Evolutionary conservation across 225 moss, liverwort and hornwort species (phyloP), one percentile per base, ranked within the genome.

Genomic region (Climacium dendroides): DNA sequence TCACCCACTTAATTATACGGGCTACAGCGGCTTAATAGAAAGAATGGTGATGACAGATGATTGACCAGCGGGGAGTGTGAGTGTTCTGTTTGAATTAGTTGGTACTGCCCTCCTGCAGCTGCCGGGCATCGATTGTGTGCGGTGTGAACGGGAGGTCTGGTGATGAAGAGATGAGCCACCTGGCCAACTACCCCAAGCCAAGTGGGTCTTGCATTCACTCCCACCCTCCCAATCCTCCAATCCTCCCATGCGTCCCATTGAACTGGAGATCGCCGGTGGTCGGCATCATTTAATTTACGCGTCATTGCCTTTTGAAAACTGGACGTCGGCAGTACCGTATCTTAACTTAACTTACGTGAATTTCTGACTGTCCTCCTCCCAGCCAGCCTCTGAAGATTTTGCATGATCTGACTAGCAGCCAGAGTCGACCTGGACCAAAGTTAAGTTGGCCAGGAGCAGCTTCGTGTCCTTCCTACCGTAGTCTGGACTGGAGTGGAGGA

Each of bases 201-300:
- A 72, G 29, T 72, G 79, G 90, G 26, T 84, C 19, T 74, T 19
- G 85, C 90, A 87, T 87, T 87, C 81, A 87, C 87, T 87, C 50
- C 80, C 69, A n/a, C 71, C 54, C 79, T 39, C 88, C 58, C 1
- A 39, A 41, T 58, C 32, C 88, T n/a, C 57, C 2, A 39, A 41
- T 79, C 79, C 60, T 60, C 76, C 53, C 59, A 20, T 15, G 37
- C 30, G 32, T 37, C 60, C 18, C 73, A 74, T 8, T 47, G 74
- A 73, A 84, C 74, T 13, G 74, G 48, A 28, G 9, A 28, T 19
- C 8, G 14, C n/a, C 48, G 74, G 45, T n/a, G 26, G 47, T 48
- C 25, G 26, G 35, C 6, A 22, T 29, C 30, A 15, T 39, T 52
- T 19, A 52, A 48, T 47, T 19, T 28, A 75, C 74, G 53, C 76